Conservation (phyloP, 2,329 filamentous ascomycete genomes). For the Paecilomyces variotii region DNA sequence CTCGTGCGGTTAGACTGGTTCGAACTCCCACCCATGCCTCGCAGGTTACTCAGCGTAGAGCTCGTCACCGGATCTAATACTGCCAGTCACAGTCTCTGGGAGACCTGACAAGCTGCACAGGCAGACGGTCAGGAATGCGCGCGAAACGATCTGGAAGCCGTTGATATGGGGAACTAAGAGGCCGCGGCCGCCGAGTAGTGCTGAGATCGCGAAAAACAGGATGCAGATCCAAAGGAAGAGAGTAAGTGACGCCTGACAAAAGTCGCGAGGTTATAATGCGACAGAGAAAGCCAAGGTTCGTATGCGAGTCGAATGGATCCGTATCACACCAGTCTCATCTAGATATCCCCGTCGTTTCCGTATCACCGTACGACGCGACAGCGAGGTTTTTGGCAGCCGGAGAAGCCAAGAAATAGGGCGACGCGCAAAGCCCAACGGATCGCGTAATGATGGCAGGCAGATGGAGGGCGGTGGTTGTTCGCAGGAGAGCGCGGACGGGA, state of each 20-base stretch:
- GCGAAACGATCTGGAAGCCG: not conserved
- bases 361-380: not conserved
- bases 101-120: not conserved
- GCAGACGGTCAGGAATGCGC: not conserved
- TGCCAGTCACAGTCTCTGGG: not conserved
- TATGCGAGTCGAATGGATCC: not conserved
- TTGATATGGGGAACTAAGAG: not conserved
- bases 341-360: not conserved
- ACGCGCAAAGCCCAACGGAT: not conserved
- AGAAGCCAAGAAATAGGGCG: not conserved
- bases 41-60: constrained; percentile 2
- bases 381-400: not conserved
- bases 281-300: not conserved
- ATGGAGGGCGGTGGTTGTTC: not conserved
- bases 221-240: not conserved
- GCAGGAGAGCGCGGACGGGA: constrained; percentile 2
- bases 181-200: not conserved
- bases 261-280: not conserved
- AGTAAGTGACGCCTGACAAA: not conserved
- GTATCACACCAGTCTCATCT: not conserved
- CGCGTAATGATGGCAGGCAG: not conserved
- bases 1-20: constrained; percentile 35
- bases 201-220: not conserved
- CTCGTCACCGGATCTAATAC: not conserved
- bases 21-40: constrained; percentile 36